Percentiles rank a stretch among this genome's conserved stretches.
Evolutionary conservation across 495 filamentous ascomycete genomes (phyloP).

Genomic region (Daldinia grandis): DNA sequence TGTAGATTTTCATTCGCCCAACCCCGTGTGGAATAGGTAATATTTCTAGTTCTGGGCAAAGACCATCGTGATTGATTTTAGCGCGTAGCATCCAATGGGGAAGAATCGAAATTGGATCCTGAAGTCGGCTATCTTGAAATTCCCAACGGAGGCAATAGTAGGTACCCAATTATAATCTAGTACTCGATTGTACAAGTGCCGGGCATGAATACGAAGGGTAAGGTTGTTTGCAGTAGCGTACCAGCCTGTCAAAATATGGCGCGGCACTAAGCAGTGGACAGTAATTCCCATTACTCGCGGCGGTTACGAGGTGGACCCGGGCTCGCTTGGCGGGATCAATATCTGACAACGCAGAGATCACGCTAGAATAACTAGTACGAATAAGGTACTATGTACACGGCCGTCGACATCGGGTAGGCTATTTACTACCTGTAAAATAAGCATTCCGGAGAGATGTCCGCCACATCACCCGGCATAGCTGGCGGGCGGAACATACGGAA

Average conservation of each 20-base stretch:
- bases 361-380: neutral
- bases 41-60: neutral
- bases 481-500: slow-evolving; percentile 14
- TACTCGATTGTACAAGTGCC: neutral
- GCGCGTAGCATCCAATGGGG: neutral
- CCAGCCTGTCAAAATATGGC: neutral
- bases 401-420: neutral
- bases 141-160: neutral
- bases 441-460: neutral
- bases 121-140: slow-evolving; percentile 16
- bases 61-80: neutral
- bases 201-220: neutral
- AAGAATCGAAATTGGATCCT: slow-evolving; percentile 11
- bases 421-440: too few relatives aligned
- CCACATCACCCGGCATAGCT: slow-evolving; percentile 8
- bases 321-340: neutral
- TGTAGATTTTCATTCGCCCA: neutral
- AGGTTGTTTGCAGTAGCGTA: slow-evolving; percentile 2
- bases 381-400: neutral
- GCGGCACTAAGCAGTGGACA: neutral
- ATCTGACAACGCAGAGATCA: slow-evolving; percentile 3
- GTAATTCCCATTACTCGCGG: neutral
- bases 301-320: neutral
- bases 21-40: neutral
- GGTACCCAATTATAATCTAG: neutral